Conservation (phyloP, 495 filamentous ascomycete species). For the Xanthoparmelia taractica region DNA sequence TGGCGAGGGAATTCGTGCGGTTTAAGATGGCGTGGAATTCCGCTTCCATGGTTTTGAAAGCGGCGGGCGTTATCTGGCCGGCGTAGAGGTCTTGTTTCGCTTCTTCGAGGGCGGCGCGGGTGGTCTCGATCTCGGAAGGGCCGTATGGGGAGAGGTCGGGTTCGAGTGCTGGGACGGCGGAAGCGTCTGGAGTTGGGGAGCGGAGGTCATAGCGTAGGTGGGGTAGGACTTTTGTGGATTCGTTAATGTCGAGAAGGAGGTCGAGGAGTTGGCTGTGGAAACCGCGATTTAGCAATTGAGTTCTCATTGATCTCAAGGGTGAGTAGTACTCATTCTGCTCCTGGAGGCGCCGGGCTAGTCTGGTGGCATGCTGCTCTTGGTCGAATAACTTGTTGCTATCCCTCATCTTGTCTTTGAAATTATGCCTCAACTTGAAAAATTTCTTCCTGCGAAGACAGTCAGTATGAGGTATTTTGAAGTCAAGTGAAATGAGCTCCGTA, state of each 20-base stretch:
- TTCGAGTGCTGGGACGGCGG: conserved; percentile 35
- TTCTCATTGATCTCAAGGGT: not conserved
- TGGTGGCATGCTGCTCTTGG: conserved; percentile 67
- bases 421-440: conserved; percentile 82
- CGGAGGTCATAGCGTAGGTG: conserved; percentile 58
- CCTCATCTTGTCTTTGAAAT: conserved; percentile 75
- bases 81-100: conserved; percentile 38
- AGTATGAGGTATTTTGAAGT: not conserved
- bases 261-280: conserved; percentile 63
- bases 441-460: conserved; percentile 63
- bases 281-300: conserved; percentile 13
- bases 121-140: conserved; percentile 33
- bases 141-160: conserved; percentile 33
- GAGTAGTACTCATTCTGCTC: conserved; percentile 70
- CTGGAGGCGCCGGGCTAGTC: conserved; percentile 67
- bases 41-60: conserved; percentile 9
- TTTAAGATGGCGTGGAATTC: conserved; percentile 1
- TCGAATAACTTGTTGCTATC: conserved; percentile 69
- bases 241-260: conserved; percentile 78
- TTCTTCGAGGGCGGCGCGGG: conserved; percentile 38
- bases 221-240: conserved; percentile 63
- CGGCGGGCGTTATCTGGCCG: conserved; percentile 37
- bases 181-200: conserved; percentile 36
- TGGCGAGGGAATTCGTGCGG: conserved; percentile 10
- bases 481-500: conserved; percentile 2